phyloP scores from a whole-genome alignment of 129 eudicot genomes.

The Silybum marianum region DNA sequence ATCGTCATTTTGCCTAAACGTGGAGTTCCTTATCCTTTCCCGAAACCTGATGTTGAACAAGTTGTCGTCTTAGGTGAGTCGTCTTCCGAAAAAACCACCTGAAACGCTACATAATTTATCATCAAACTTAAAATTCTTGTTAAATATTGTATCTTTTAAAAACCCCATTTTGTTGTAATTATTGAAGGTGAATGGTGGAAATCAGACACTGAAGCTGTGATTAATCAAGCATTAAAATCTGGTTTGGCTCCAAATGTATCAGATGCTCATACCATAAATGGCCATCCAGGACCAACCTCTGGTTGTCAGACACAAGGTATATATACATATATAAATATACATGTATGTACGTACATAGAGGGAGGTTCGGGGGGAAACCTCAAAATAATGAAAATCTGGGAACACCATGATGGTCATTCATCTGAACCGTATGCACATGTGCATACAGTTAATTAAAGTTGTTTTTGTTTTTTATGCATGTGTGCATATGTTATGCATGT shows the following conservation, averaged over 20 bases:
- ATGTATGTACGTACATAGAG: constrained; percentile 28
- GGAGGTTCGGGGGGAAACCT: no score
- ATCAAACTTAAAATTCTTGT: background rate
- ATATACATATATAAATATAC: no score
- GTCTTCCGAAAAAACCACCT: background rate
- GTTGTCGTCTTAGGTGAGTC: constrained; percentile 67
- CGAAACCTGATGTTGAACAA: constrained; percentile 68
- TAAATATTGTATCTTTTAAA: background rate
- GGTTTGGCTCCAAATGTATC: constrained; percentile 86
- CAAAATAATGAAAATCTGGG: no score
- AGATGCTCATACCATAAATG: constrained; percentile 88
- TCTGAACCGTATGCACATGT: no score
- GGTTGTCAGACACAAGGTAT: constrained; percentile 57
- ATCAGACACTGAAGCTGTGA: constrained; percentile 77
- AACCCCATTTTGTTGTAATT: background rate
- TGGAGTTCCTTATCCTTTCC: constrained; percentile 85
- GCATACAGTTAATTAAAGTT: no score
- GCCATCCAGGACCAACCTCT: constrained; percentile 67
- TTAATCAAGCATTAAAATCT: constrained; percentile 70
- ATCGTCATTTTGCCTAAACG: constrained; percentile 70
- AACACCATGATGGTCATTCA: no score
- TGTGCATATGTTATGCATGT: no score
- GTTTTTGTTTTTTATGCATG: no score
- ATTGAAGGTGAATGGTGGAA: constrained; percentile 90
- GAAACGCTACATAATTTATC: background rate